Conservation (phyloP, 2,329 filamentous ascomycete genomes). For the Fusarium sp. region DNA sequence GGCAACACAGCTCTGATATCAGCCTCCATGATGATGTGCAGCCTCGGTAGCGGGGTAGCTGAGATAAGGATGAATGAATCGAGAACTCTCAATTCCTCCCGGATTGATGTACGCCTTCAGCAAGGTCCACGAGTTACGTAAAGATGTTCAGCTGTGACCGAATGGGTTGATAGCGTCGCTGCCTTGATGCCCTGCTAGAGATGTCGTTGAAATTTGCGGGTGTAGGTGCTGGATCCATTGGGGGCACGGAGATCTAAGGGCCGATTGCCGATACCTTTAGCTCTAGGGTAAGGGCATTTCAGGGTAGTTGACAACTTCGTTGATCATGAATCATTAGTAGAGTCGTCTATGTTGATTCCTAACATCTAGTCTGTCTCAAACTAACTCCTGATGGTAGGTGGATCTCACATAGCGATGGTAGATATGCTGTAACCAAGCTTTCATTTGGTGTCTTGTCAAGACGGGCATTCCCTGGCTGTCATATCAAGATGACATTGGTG, state of each 20-base stretch:
- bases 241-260: conserved; percentile 22
- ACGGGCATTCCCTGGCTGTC: background rate
- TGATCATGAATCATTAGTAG: conserved; percentile 2
- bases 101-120: background rate
- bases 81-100: background rate
- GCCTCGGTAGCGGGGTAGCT: background rate
- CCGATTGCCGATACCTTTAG: conserved; percentile 36
- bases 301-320: background rate
- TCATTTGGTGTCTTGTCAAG: background rate
- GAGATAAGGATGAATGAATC: background rate
- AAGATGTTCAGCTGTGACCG: conserved; percentile 11
- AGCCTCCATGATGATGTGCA: conserved; percentile 75
- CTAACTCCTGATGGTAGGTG: background rate
- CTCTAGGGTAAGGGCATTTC: conserved; percentile 26
- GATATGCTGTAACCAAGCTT: background rate
- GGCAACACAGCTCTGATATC: conserved; percentile 88
- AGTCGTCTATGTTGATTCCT: background rate
- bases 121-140: background rate
- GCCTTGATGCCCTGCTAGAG: conserved; percentile 43
- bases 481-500: background rate
- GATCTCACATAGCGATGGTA: background rate
- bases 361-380: background rate
- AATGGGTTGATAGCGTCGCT: conserved; percentile 37
- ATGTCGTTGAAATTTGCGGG: conserved; percentile 50
- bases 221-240: conserved; percentile 18